phyloP scores from a whole-genome alignment of 208 protist species.

The Wallacemonas sp. region DNA sequence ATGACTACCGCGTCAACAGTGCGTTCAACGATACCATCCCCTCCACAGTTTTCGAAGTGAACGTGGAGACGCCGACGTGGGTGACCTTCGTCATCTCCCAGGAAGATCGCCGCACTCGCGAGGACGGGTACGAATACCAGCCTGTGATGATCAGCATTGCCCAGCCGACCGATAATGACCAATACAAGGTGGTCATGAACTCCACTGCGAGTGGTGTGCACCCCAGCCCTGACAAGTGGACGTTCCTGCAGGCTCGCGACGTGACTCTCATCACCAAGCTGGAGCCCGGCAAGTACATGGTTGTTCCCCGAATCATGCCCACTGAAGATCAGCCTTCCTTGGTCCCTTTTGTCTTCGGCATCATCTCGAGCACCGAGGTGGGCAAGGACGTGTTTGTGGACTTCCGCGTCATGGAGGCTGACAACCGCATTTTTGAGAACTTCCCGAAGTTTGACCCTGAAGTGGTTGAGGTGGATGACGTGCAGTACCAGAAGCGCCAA shows the following conservation, averaged over 20 bases:
- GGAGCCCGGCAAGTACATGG: constrained; percentile 63
- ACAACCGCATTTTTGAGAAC: constrained; percentile 80
- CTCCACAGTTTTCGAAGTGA: constrained; percentile 69
- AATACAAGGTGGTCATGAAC: constrained; percentile 78
- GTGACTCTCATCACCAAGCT: constrained; percentile 73
- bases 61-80: constrained; percentile 57
- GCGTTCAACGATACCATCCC: constrained; percentile 65
- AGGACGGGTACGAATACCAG: constrained; percentile 52
- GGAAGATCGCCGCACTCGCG: constrained; percentile 60
- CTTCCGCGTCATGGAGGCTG: constrained; percentile 55
- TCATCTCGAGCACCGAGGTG: constrained; percentile 58
- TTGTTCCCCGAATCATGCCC: constrained; percentile 69
- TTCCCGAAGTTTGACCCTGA: constrained; percentile 81
- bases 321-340: constrained; percentile 24
- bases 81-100: constrained; percentile 77
- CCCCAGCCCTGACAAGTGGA: constrained; percentile 73
- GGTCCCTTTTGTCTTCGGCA: constrained; percentile 55
- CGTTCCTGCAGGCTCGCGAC: constrained; percentile 80
- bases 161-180: constrained; percentile 39
- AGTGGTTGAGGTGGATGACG: constrained; percentile 30
- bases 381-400: constrained; percentile 49
- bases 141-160: constrained; percentile 85
- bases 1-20: constrained; percentile 81
- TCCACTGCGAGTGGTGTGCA: constrained; percentile 61
- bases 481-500: constrained; percentile 69